Evolutionary conservation across 192 early-diverging fungal species (phyloP), one percentile per base, ranked within the genome.

Genomic region (Backusella parvicylindrica): DNA sequence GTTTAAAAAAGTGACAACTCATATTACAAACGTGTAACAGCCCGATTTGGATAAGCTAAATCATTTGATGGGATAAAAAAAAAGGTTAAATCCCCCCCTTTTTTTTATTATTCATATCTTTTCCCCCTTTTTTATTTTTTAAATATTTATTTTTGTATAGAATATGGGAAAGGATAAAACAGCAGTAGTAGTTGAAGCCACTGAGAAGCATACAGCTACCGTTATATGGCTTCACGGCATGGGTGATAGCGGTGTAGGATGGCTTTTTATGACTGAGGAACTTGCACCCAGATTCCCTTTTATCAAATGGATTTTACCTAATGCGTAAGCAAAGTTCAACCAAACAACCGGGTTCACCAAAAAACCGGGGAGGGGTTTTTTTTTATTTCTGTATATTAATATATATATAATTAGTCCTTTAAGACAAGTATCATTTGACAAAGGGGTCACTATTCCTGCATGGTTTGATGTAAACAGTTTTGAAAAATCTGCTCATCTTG

Each of bases 261-360:
- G 92, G 91, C 49, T 72, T 26, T 83, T 79, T 15, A 76, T 91
- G 49, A 83, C 84, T 1, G 65, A 75, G 30, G 85, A 91, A 83
- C 84, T 96, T 18, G 30, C 76, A 5, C 60, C 60, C 5, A 43
- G 68, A 12, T 78, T 96, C 26, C 94, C 93, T 12, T 91, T 95
- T 78, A 89, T 95, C 77, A 99, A 98, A 86, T 97, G 90, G 75
- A 81, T 98, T 40, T 85, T 96, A 30, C 97, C 97, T 1, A 90
- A 95, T 81, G 96, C 96, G 77, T 87, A 74, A 85, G 82, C 37
- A 26, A 35, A 1, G n/a, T n/a, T 16, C n/a, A n/a, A 33, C 26
- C 40, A 41, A 41, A 41, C n/a, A n/a, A 47, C 43, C 16, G 43
- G 43, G 43, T 6, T n/a, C 43, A 1, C 43, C 18, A 47, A 5